Conservation (phyloP, 148 eudicot species). For the Fallopia convolvulus region DNA sequence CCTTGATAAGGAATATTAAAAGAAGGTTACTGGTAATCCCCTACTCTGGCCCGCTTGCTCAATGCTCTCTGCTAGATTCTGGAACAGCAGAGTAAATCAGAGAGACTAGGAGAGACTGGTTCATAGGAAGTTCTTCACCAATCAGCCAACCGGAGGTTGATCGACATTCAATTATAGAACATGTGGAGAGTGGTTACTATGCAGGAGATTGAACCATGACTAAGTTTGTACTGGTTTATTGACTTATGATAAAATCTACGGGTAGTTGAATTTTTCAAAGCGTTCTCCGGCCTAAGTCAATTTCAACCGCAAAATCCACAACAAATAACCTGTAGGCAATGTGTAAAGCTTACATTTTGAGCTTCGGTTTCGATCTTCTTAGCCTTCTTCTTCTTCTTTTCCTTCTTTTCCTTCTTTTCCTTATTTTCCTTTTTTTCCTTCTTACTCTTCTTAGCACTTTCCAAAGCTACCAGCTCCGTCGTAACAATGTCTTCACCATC, state of each 20-base stretch:
- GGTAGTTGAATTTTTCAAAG: not conserved
- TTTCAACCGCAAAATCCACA: not conserved
- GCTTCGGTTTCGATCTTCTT: slow-evolving; percentile 19
- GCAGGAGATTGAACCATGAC: not conserved
- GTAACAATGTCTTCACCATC: slow-evolving; percentile 18
- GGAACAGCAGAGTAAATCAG: not conserved
- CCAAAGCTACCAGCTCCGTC: slow-evolving; percentile 16
- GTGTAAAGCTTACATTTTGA: slow-evolving; percentile 25
- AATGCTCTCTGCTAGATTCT: not conserved
- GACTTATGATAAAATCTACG: not conserved
- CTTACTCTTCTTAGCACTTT: slow-evolving; percentile 19
- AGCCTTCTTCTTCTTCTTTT: slow-evolving; percentile 19
- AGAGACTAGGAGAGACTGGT: not conserved
- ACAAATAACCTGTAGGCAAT: not conserved
- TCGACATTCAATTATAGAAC: not conserved
- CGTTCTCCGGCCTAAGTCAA: not conserved
- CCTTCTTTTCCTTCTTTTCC: not conserved
- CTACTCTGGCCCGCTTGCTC: not conserved
- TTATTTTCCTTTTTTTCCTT: slow-evolving; percentile 21
- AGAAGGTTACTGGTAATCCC: not conserved
- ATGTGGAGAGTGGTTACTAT: not conserved
- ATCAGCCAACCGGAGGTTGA: not conserved
- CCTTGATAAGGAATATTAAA: too few relatives aligned
- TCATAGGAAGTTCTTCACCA: not conserved
- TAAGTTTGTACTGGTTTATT: not conserved